Percentiles rank a stretch among this genome's conserved stretches.
These are phyloP conservation scores for Lepidium didymum DNA, from an alignment of 345 rosid genomes.

Conservation along the genomic window DNA sequence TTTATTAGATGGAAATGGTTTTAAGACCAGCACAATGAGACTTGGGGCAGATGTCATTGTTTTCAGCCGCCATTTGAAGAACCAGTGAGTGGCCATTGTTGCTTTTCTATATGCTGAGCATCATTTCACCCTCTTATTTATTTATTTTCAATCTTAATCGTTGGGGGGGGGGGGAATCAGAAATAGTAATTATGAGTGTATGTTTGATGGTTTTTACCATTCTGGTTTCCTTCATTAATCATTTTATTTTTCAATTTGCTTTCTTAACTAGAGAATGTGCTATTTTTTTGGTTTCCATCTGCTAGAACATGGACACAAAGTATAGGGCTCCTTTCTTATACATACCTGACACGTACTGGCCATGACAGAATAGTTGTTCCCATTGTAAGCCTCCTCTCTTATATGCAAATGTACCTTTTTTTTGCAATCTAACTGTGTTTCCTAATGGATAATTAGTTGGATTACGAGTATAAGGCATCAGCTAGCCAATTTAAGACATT, in stretches of 20 bases:
- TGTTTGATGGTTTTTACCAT: neutral
- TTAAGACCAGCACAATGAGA: slow-evolving; percentile 96
- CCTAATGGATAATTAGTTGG: slow-evolving; percentile 48
- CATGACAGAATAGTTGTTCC: slow-evolving; percentile 90
- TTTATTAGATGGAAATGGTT: slow-evolving; percentile 91
- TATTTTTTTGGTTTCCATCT: slow-evolving; percentile 11
- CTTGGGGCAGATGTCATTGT: slow-evolving; percentile 95
- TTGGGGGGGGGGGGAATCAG: neutral
- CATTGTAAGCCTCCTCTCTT: slow-evolving; percentile 50
- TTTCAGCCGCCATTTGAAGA: slow-evolving; percentile 58
- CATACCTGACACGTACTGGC: slow-evolving; percentile 67
- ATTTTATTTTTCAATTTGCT: neutral
- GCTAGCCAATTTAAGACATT: slow-evolving; percentile 36
- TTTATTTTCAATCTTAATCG: neutral
- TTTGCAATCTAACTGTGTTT: neutral
- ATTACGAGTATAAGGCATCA: slow-evolving; percentile 48
- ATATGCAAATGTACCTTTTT: neutral
- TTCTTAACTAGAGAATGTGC: neutral
- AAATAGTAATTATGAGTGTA: neutral
- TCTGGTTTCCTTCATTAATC: neutral
- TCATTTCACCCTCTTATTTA: neutral
- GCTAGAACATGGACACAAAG: slow-evolving; percentile 64
- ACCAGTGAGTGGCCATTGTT: slow-evolving; percentile 47
- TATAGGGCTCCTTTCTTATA: slow-evolving; percentile 83
- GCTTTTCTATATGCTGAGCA: neutral